Conservation (phyloP, 1,139 yeast species). For the Suhomyces maxii region DNA sequence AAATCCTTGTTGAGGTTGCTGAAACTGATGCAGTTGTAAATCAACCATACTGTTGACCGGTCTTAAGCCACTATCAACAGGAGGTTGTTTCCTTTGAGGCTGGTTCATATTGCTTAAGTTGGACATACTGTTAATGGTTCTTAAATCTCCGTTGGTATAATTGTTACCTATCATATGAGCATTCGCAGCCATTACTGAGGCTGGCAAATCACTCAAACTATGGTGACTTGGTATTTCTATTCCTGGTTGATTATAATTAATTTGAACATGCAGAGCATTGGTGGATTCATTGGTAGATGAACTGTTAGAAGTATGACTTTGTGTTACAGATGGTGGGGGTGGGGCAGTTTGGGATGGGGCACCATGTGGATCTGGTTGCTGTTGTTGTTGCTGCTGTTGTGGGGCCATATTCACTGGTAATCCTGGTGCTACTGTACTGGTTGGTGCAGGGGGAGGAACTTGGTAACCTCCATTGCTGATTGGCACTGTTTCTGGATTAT, state of each 20-base stretch:
- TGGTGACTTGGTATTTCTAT: slow-evolving; percentile 11
- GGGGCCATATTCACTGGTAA: slow-evolving; percentile 6
- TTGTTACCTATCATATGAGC: slow-evolving; percentile 10
- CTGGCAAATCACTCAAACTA: slow-evolving; percentile 31
- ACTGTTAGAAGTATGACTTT: slow-evolving; percentile 9
- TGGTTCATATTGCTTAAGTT: slow-evolving; percentile 28
- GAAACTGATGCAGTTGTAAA: slow-evolving; percentile 22
- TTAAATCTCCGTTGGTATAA: slow-evolving; percentile 20
- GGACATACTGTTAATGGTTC: slow-evolving; percentile 42
- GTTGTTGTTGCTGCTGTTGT: background rate
- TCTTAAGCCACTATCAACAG: slow-evolving; percentile 21
- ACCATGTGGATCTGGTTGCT: background rate
- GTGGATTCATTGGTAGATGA: slow-evolving; percentile 14
- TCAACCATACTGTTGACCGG: slow-evolving; percentile 40
- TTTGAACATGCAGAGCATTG: slow-evolving; percentile 1
- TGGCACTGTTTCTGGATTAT: slow-evolving; percentile 9
- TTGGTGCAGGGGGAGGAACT: slow-evolving; percentile 12
- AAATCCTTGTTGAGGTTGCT: slow-evolving; percentile 7
- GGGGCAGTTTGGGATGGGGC: background rate
- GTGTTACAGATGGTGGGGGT: background rate
- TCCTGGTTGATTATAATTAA: slow-evolving; percentile 5
- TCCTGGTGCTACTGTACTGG: slow-evolving; percentile 6
- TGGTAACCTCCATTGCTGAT: slow-evolving; percentile 2
- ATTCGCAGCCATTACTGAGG: slow-evolving; percentile 29
- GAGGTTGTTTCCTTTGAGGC: slow-evolving; percentile 9